Evolutionary conservation across 345 rosid species (phyloP), one percentile per base, ranked within the genome.

Genomic region (Euphorbia lathyris): DNA sequence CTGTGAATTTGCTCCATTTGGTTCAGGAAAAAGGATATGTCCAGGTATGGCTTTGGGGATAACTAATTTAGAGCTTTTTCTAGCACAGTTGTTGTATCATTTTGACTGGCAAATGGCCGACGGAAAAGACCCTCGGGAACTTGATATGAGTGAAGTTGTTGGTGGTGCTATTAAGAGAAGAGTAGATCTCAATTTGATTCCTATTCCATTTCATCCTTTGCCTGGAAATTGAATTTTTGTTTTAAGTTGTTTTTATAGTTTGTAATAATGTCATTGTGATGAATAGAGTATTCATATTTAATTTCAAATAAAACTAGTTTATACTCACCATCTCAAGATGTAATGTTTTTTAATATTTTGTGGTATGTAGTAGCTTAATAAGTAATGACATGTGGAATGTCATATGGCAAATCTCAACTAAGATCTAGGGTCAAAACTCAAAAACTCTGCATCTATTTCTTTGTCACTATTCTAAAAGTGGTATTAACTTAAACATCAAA

Each of bases 1-100:
- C 47, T 80, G 70, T 17, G 73, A 73, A 29, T 70, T 51, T 36
- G 20, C 76, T 13, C 83, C 76, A 11, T 76, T 76, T 34, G 78
- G 80, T 7, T 77, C 73, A 20, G 78, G 80, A 17, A 73, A 68
- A 58, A 80, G 80, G 43, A 79, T 76, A 11, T 79, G 80, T 45
- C 75, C 75, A 0, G 77, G 83, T 0, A 43, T 76, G 13, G 17
- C 13, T 0, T 66, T 72, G 23, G 78, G 72, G 10, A 51, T 48
- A 14, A 48, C 74, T 0, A 67, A 53, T 14, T 9, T 63, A 0
- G 80, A 80, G 74, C 53, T 75, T 20, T 51, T 17, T 0, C 69
- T 70, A 1, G 73, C 78, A 1, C 32, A 34, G 20, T 19, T 75
- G 1, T 53, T 79, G 7, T 79, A 64, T 32, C 72, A 72, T 65